Percentiles rank a stretch among this genome's conserved stretches.
Conservation (phyloP, 2,329 filamentous ascomycete species). For the Ophiostoma angusticollis region DNA sequence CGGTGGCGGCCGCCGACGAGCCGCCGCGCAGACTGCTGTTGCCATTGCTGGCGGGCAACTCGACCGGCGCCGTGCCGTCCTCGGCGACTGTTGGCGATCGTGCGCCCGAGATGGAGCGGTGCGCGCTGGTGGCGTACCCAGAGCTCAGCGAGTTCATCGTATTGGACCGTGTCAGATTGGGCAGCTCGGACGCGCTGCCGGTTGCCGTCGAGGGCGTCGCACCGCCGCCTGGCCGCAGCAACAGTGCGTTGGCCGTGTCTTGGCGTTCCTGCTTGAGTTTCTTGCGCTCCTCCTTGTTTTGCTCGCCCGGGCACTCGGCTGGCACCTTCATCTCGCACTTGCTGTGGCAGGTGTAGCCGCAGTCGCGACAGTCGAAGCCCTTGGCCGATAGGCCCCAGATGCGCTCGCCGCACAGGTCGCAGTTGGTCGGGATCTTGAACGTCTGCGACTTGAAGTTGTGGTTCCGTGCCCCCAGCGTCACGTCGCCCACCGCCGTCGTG, state of each 20-base stretch:
- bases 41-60: slow-evolving; percentile 20
- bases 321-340: slow-evolving; percentile 99
- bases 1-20: slow-evolving; percentile 21
- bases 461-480: slow-evolving; percentile 83
- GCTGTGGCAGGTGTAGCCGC: slow-evolving; percentile 94
- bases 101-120: slow-evolving; percentile 58
- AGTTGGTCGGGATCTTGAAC: slow-evolving; percentile 98
- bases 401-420: slow-evolving; percentile 87
- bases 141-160: slow-evolving; percentile 87
- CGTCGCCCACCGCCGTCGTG: slow-evolving; percentile 78
- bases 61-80: slow-evolving; percentile 33
- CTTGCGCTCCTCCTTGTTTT: slow-evolving; percentile 90
- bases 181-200: slow-evolving; percentile 46
- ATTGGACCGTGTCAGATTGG: slow-evolving; percentile 62
- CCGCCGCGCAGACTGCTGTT: too few species aligned
- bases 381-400: slow-evolving; percentile 97
- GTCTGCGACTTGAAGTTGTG: slow-evolving; percentile 99
- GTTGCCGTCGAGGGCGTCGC: slow-evolving; percentile 6
- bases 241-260: slow-evolving; percentile 56
- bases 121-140: slow-evolving; percentile 68
- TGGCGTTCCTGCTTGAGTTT: slow-evolving; percentile 81
- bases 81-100: slow-evolving; percentile 28
- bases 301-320: slow-evolving; percentile 86
- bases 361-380: slow-evolving; percentile 90
- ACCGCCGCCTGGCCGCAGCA: slow-evolving; percentile 33